phyloP scores from a whole-genome alignment of 495 filamentous ascomycete species.

The Penicillium soppii region DNA sequence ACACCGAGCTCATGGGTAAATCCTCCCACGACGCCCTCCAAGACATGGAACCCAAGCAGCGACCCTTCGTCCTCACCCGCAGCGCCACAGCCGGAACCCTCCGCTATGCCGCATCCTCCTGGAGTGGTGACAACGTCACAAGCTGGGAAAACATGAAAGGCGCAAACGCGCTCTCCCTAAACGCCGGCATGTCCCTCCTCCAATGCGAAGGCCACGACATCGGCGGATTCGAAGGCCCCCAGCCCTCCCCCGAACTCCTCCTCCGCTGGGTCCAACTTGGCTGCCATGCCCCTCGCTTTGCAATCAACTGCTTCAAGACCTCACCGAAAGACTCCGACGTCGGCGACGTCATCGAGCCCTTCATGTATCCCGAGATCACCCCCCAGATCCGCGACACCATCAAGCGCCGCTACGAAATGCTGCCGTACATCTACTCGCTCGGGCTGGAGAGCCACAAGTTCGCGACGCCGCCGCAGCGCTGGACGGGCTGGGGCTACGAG shows the following conservation, averaged over 20 bases:
- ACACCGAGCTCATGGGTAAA: constrained; percentile 66
- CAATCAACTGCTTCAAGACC: constrained; percentile 76
- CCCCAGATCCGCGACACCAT: constrained; percentile 60
- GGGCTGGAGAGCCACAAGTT: constrained; percentile 56
- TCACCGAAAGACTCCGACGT: constrained; percentile 56
- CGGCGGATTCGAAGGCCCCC: constrained; percentile 69
- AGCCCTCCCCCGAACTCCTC: constrained; percentile 65
- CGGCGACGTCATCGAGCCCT: constrained; percentile 70
- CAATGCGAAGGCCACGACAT: constrained; percentile 70
- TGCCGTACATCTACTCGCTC: constrained; percentile 67
- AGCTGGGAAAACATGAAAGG: constrained; percentile 70
- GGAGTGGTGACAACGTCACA: constrained; percentile 66
- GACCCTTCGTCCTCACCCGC: constrained; percentile 66
- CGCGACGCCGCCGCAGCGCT: constrained; percentile 62
- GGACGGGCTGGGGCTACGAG: constrained; percentile 69
- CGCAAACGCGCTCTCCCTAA: constrained; percentile 63
- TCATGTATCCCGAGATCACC: constrained; percentile 67
- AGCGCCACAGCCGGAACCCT: constrained; percentile 68
- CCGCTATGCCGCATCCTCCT: constrained; percentile 63
- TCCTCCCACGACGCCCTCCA: constrained; percentile 63
- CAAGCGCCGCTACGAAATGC: constrained; percentile 65
- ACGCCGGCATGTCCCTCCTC: constrained; percentile 63
- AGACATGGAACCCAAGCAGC: constrained; percentile 50
- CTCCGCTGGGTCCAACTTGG: constrained; percentile 71
- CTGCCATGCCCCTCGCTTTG: constrained; percentile 65